Evolutionary conservation across 164 flowering plant species (phyloP).

Genomic region (Litsea cubeba): DNA sequence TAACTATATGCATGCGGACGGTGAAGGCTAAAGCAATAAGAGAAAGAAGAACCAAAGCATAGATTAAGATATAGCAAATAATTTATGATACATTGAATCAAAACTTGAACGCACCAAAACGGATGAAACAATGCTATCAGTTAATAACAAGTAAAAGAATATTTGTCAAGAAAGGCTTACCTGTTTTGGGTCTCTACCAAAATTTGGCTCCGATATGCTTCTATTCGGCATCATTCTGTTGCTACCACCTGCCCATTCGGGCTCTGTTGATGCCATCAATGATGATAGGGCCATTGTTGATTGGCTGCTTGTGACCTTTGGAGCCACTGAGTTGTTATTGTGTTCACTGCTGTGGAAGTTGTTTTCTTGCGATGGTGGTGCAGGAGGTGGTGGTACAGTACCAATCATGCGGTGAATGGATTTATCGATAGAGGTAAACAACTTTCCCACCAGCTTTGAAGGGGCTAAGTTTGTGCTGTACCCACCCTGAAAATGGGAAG

Average conservation of each 20-base stretch:
- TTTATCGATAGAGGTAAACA: slow-evolving; percentile 77
- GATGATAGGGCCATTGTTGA: slow-evolving; percentile 81
- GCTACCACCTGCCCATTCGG: slow-evolving; percentile 55
- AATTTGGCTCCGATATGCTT: slow-evolving; percentile 93
- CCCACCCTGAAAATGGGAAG: slow-evolving; percentile 63
- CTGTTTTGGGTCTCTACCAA: slow-evolving; percentile 75
- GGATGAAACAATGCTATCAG: background rate
- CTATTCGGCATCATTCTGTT: slow-evolving; percentile 54
- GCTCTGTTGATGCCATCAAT: slow-evolving; percentile 74
- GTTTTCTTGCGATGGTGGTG: slow-evolving; percentile 35
- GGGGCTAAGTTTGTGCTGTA: slow-evolving; percentile 76
- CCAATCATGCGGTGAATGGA: slow-evolving; percentile 93
- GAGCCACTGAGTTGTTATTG: slow-evolving; percentile 30
- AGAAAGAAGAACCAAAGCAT: background rate
- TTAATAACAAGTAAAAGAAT: background rate
- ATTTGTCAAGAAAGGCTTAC: slow-evolving; percentile 18
- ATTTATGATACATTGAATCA: background rate
- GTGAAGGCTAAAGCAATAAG: background rate
- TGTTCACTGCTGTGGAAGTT: slow-evolving; percentile 39
- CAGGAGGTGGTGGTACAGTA: slow-evolving; percentile 64
- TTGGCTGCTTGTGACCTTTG: slow-evolving; percentile 61
- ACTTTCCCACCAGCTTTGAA: slow-evolving; percentile 72
- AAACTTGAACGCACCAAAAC: background rate
- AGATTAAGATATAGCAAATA: background rate
- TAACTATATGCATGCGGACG: background rate